Conservation (phyloP, 371 early-diverging fungal species). For the Mucor velutinosus region DNA sequence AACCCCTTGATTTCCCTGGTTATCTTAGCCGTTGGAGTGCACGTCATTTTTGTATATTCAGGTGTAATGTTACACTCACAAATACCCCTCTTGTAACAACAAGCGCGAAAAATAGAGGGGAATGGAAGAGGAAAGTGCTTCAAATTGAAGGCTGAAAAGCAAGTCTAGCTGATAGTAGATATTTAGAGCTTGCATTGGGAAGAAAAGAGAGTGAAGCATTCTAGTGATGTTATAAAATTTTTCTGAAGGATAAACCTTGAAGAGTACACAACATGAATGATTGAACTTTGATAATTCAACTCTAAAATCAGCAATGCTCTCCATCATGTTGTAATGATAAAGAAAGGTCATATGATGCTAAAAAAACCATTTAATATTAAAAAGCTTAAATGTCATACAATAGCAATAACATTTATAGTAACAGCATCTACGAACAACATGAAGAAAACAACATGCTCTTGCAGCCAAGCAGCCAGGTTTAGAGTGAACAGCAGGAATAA, state of each 20-base stretch:
- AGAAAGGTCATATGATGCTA: not conserved
- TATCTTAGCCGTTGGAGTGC: not conserved
- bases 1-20: not conserved
- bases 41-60: not conserved
- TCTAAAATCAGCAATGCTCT: not conserved
- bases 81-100: not conserved
- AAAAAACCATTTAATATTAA: not conserved
- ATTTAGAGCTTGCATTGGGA: not conserved
- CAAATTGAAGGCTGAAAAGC: not conserved
- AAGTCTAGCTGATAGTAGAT: not conserved
- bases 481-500: not conserved
- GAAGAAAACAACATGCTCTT: not conserved
- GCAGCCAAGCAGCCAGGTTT: not conserved
- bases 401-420: not conserved
- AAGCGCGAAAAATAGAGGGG: not conserved
- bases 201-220: not conserved
- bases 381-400: not conserved
- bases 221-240: not conserved
- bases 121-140: not conserved
- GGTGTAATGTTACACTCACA: not conserved
- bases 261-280: constrained; percentile 2
- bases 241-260: constrained; percentile 2
- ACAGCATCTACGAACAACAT: not conserved
- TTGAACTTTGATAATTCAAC: not conserved
- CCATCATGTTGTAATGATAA: not conserved